A percentile compares a stretch with the other conserved stretches of the same genome.
These are phyloP conservation scores for Tubosaeta brunneosetosa DNA, from an alignment of 768 basidiomycete genomes.

Conservation along the genomic window DNA sequence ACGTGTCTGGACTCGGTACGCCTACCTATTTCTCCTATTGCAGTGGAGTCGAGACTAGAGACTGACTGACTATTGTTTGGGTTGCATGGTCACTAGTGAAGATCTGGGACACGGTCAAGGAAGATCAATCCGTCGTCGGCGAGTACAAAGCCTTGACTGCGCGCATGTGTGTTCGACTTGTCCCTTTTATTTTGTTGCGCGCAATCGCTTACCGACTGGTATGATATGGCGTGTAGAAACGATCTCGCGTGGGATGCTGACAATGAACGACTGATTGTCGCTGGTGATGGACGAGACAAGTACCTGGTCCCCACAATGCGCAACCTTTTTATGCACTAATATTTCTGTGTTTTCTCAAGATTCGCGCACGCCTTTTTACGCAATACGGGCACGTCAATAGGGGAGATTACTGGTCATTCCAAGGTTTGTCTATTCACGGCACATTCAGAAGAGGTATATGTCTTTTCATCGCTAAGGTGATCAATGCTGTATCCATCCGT, in stretches of 20 bases:
- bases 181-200: not conserved
- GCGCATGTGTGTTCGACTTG: slow-evolving; percentile 46
- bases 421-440: slow-evolving; percentile 47
- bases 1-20: slow-evolving; percentile 74
- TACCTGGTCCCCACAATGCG: slow-evolving; percentile 20
- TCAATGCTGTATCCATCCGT: slow-evolving; percentile 87
- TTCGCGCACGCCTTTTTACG: slow-evolving; percentile 82
- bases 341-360: slow-evolving; percentile 35
- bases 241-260: slow-evolving; percentile 97
- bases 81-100: slow-evolving; percentile 47
- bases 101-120: slow-evolving; percentile 90
- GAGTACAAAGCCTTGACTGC: slow-evolving; percentile 76
- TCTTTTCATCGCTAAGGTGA: slow-evolving; percentile 39
- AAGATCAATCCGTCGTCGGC: slow-evolving; percentile 76
- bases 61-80: not conserved
- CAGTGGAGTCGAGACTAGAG: not conserved
- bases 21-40: not conserved
- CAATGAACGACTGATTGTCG: slow-evolving; percentile 92
- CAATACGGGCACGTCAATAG: slow-evolving; percentile 78
- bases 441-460: not conserved
- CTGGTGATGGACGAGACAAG: slow-evolving; percentile 91
- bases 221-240: slow-evolving; percentile 48
- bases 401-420: slow-evolving; percentile 85
- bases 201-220: not conserved
- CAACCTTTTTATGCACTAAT: not conserved